Base-by-base conservation (phyloP, 1,284 basidiomycete species). In the Agroathelia rolfsii region DNA sequence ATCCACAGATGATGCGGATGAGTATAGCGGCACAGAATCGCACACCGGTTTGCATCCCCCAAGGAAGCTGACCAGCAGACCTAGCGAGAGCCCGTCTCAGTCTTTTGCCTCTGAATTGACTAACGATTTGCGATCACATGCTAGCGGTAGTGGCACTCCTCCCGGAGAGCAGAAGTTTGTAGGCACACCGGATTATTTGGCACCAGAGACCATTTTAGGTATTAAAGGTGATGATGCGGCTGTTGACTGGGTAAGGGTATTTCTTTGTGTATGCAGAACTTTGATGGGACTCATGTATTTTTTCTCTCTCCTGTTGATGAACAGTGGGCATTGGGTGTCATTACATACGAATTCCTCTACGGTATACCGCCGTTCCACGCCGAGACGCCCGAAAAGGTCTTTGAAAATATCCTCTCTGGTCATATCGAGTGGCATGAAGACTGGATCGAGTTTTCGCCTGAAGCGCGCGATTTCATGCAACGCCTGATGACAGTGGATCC, bases 341-440 rank as follows among this genome's bases (percentile, higher is more conserved):
- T 99, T 49, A 84, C 92, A 17, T 98, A 98, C 60, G 94, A 99
- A 63, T 98, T 99, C 59, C 60, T 98, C 21, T 98, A 94, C 47
- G 93, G 95, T 3, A 76, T 92, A 24, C 95, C 95, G 19, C 95
- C 95, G 0, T 99, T 98, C 73, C 92, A 98, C 49, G 94, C 88
- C 29, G 89, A 95, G 40, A 86, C 86, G 6, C 93, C 94, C 0
- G 90, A 96, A 54, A 89, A 88, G 59, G 93, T 99, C 4, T 98
- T 98, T 50, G 93, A 97, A 61, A 98, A 97, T 53, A 96, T 98
- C 48, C 69, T 98, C 11, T 96, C 93, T n/a, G 81, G 93, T 9
- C 78, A 86, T 24, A 77, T 98, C 50, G 81, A 94, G 42, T 99
- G 93, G 93, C 85, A 94, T 48, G 88, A 94, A 46, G 92, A 95